Conservation (phyloP, 106 monocot species). For the Ottelia alismoides region DNA sequence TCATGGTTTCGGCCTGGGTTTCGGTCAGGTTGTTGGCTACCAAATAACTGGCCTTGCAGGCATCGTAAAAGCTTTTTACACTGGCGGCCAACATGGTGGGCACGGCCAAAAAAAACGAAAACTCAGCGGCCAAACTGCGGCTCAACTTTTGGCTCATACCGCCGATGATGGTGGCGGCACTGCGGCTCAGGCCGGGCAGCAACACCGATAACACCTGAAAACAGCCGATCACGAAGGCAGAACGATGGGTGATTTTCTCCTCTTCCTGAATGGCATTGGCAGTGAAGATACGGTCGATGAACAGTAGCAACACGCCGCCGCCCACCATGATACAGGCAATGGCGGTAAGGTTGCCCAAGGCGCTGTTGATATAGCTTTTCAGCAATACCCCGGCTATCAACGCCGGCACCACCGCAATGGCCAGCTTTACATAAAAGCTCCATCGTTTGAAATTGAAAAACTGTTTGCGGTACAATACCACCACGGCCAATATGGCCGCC, state of each 20-base stretch:
- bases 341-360: not conserved
- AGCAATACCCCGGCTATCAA: not conserved
- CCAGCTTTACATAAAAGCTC: not conserved
- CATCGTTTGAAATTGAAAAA: not conserved
- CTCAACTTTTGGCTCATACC: not conserved
- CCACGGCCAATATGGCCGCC: not conserved
- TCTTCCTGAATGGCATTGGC: not conserved
- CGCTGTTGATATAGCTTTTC: not conserved
- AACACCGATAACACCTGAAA: not conserved
- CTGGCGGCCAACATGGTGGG: too few species aligned
- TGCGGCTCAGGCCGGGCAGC: not conserved
- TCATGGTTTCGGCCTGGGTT: too few species aligned
- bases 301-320: not conserved
- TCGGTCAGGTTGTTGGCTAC: too few species aligned
- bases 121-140: too few species aligned
- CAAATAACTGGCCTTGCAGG: too few species aligned
- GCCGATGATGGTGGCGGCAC: not conserved
- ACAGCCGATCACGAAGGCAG: not conserved
- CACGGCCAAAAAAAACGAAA: too few species aligned
- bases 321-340: not conserved
- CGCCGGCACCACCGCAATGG: not conserved
- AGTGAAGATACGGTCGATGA: not conserved
- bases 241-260: not conserved
- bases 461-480: not conserved
- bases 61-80: too few species aligned